A percentile compares a stretch with the other conserved stretches of the same genome.
Evolutionary conservation across 2,329 filamentous ascomycete genomes (phyloP).

Genomic region (Didymella pinodella): DNA sequence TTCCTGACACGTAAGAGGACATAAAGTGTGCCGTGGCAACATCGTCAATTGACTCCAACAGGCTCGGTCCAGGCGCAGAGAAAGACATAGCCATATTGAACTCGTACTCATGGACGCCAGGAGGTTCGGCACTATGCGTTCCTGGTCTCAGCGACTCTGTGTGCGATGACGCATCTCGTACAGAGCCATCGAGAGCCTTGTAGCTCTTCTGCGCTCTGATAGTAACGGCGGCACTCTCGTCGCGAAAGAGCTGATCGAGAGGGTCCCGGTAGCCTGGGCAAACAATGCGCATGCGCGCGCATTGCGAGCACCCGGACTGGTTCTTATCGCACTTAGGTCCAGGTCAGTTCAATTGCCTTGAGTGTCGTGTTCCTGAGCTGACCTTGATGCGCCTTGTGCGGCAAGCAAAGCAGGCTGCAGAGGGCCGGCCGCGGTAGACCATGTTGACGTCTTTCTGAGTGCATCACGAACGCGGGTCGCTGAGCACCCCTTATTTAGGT

Average conservation of each 20-base stretch:
- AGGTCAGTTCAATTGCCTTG: background rate
- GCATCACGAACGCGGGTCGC: slow-evolving; percentile 5
- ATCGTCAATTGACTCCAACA: slow-evolving; percentile 10
- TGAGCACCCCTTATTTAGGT: slow-evolving; percentile 11
- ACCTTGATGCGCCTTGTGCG: slow-evolving; percentile 28
- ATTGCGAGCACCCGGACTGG: slow-evolving; percentile 24
- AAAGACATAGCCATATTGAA: background rate
- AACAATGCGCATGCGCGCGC: slow-evolving; percentile 20
- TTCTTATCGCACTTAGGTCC: slow-evolving; percentile 22
- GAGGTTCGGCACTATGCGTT: too few species aligned
- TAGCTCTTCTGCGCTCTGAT: slow-evolving; percentile 24
- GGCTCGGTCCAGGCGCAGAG: background rate
- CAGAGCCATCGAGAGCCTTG: background rate
- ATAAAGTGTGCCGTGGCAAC: slow-evolving; percentile 26
- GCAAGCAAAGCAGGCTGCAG: slow-evolving; percentile 23
- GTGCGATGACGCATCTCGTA: background rate
- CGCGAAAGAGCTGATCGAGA: slow-evolving; percentile 25
- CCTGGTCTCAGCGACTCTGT: background rate
- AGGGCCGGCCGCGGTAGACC: slow-evolving; percentile 27
- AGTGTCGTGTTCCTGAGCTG: background rate
- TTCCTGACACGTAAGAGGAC: slow-evolving; percentile 27
- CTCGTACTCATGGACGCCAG: background rate
- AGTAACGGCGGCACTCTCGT: slow-evolving; percentile 24
- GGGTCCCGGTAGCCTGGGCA: slow-evolving; percentile 30
- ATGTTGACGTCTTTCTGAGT: background rate